Evolutionary conservation across 352 stramenopile genomes (phyloP), one percentile per base, ranked within the genome.

Genomic region (Phytophthora multivora): DNA sequence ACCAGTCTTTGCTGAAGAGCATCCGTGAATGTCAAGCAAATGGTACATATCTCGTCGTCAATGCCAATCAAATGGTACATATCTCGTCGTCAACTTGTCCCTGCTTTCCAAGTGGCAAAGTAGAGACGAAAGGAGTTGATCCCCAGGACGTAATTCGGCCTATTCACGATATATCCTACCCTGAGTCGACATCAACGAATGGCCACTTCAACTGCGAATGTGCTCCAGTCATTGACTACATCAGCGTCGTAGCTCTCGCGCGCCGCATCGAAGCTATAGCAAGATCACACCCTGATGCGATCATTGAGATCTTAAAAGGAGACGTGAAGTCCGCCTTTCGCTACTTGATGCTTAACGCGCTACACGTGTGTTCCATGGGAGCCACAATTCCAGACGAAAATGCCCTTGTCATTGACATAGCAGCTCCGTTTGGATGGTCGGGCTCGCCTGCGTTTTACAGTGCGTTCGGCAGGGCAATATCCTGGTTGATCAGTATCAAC

Each of bases 321-420:
- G 42, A 69, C n/a, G 53, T 69, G 16, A 73, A 73, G 19, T 40
- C 41, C 6, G 42, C 59, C 1, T 69, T 65, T 21, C 28, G 59
- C 0, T 35, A 60, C 35, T 21, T 63, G 33, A 46, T 59, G 49
- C n/a, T 59, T 36, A 39, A 68, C 10, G 31, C 58, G 3, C 3
- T 16, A 2, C 58, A 69, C 13, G 42, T 64, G 11, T 12, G 39
- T 0, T 61, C 52, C 16, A 66, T 73, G 52, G 59, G 53, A 11
- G 53, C 52, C 4, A 59, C 43, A 1, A 47, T 69, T 15, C 47
- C 47, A 1, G 49, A 61, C 8, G 47, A 42, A 38, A 23, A 62
- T 9, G 15, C 49, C 4, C 19, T 73, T 0, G 30, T 58, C 0
- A 52, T 66, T 6, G 59, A 73, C 16, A 12, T 69, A 2, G 31